Conservation (phyloP, 805 yeast species). For the Candida morakotiae region DNA sequence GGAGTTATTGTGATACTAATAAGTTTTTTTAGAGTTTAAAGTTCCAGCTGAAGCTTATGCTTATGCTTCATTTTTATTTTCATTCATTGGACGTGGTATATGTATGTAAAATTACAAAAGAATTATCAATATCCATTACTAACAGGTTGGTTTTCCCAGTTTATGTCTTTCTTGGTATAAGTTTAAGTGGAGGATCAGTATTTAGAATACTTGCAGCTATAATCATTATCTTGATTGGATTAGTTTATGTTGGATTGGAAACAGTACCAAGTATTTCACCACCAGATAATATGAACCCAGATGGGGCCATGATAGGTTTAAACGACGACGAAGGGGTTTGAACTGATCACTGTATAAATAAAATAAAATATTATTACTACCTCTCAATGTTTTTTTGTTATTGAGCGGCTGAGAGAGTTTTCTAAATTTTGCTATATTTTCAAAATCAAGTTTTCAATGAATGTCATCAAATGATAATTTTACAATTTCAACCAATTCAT, state of each 20-base stretch:
- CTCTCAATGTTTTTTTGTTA: too few relatives aligned
- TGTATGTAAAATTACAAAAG: slow-evolving; percentile 37
- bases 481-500: slow-evolving; percentile 6
- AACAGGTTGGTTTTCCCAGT: slow-evolving; percentile 21
- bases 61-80: slow-evolving; percentile 64
- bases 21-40: slow-evolving; percentile 36
- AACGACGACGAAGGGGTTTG: slow-evolving; percentile 38
- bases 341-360: not conserved
- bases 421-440: not conserved
- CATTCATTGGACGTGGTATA: slow-evolving; percentile 72
- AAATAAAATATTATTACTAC: not conserved
- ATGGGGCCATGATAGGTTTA: slow-evolving; percentile 34
- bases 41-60: slow-evolving; percentile 59
- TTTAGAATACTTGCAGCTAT: slow-evolving; percentile 58
- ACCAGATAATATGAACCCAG: slow-evolving; percentile 73
- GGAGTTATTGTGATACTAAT: slow-evolving; percentile 5
- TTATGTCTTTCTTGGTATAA: slow-evolving; percentile 34
- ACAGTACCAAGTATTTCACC: slow-evolving; percentile 71
- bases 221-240: slow-evolving; percentile 57
- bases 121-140: slow-evolving; percentile 11
- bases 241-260: slow-evolving; percentile 58
- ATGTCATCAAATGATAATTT: slow-evolving; percentile 5
- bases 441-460: too few relatives aligned
- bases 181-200: slow-evolving; percentile 46
- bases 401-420: slow-evolving; percentile 3